These are phyloP conservation scores for Mortierella sp. DNA, from an alignment of 371 early-diverging fungal species.

Conservation along the genomic window DNA sequence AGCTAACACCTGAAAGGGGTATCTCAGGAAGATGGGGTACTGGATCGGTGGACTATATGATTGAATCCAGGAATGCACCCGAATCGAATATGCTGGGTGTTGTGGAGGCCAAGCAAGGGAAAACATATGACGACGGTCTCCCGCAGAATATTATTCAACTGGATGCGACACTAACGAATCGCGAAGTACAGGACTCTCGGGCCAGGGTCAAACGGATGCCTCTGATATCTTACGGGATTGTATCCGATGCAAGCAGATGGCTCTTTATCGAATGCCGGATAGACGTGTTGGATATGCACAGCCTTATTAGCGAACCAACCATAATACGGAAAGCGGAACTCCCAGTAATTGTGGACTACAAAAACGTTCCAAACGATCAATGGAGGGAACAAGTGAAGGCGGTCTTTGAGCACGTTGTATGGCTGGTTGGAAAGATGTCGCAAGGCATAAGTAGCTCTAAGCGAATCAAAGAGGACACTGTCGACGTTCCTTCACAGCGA, in stretches of 20 bases:
- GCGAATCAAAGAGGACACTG: neutral
- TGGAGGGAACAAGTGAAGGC: neutral
- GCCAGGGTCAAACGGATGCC: neutral
- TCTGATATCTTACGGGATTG: slow-evolving; percentile 3
- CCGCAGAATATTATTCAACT: slow-evolving; percentile 9
- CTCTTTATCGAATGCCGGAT: neutral
- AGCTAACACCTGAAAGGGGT: neutral
- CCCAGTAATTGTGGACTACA: neutral
- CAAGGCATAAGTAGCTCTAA: neutral
- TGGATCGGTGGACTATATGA: neutral
- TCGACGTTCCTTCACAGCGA: too few relatives aligned
- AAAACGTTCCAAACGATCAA: neutral
- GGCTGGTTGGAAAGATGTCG: neutral
- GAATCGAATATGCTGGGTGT: slow-evolving; percentile 6
- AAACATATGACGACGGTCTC: neutral
- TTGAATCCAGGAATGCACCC: neutral
- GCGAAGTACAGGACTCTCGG: neutral
- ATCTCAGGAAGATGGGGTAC: neutral
- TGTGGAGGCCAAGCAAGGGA: too few relatives aligned
- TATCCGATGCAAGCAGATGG: neutral
- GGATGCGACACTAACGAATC: neutral
- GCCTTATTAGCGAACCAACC: too few relatives aligned
- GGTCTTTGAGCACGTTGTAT: neutral
- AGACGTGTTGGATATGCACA: neutral
- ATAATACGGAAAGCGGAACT: neutral